phyloP scores from a whole-genome alignment of 1,284 basidiomycete genomes.

The Puccinia coronata region DNA sequence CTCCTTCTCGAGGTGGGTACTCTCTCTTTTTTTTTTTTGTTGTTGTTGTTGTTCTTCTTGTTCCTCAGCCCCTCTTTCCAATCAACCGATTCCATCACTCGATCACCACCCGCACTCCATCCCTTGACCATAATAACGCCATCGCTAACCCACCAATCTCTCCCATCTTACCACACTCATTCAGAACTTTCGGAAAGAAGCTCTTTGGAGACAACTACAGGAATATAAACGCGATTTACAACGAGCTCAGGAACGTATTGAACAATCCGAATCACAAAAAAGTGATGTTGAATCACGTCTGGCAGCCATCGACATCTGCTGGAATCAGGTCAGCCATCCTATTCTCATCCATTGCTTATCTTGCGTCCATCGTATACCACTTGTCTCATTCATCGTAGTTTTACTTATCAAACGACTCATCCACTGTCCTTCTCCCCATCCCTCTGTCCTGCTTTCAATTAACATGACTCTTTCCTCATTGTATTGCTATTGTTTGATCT shows the following conservation, averaged over 20 bases:
- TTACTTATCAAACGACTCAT: too few species aligned
- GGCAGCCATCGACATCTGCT: conserved; percentile 81
- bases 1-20: conserved; percentile 30
- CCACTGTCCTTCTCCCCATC: not conserved
- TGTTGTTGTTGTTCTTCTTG: too few species aligned
- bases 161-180: not conserved
- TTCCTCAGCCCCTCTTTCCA: not conserved
- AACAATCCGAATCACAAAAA: conserved; percentile 61
- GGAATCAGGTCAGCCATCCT: conserved; percentile 71
- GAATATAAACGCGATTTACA: conserved; percentile 81
- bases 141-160: too few species aligned
- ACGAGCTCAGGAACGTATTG: conserved; percentile 62
- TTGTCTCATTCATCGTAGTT: not conserved
- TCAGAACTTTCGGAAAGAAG: conserved; percentile 81
- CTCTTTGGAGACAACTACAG: conserved; percentile 86
- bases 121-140: too few species aligned
- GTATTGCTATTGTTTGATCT: not conserved
- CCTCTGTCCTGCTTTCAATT: not conserved
- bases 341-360: conserved; percentile 50
- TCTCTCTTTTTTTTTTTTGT: not conserved
- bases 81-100: too few species aligned
- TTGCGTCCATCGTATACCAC: not conserved
- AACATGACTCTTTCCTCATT: not conserved
- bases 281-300: conserved; percentile 74
- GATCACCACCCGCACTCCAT: too few species aligned